A percentile compares a stretch with the other conserved stretches of the same genome.
Conservation (phyloP, 164 flowering plant genomes). For the Annona cherimola region DNA sequence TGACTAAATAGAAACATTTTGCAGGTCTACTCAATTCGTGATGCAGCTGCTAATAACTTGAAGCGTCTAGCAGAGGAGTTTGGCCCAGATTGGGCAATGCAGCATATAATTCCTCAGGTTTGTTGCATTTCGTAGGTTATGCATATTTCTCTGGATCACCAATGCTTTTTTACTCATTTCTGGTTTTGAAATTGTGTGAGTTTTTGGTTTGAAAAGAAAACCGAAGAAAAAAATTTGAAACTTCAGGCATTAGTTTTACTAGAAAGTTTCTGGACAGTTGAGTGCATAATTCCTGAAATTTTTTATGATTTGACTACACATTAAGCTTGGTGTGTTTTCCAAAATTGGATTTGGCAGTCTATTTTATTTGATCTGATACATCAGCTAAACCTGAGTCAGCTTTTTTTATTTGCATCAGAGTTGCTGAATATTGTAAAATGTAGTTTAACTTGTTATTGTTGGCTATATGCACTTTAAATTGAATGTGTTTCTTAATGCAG, state of each 20-base stretch:
- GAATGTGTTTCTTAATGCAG: constrained; percentile 24
- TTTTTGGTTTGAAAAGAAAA: no score
- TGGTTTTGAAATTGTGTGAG: neutral
- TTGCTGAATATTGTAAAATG: neutral
- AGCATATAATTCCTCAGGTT: constrained; percentile 67
- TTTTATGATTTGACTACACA: no score
- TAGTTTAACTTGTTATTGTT: neutral
- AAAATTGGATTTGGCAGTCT: no score
- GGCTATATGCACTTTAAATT: neutral
- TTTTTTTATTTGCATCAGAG: no score
- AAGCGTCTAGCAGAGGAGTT: constrained; percentile 74
- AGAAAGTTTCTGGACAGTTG: no score
- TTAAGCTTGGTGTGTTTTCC: no score
- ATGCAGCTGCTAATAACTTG: constrained; percentile 65
- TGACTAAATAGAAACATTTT: constrained; percentile 4
- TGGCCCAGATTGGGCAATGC: constrained; percentile 75
- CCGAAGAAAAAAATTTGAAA: no score
- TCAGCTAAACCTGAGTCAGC: no score
- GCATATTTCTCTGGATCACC: neutral
- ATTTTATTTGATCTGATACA: no score
- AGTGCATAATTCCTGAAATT: no score
- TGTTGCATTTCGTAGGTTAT: neutral
- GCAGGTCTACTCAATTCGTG: constrained; percentile 67
- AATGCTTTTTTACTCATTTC: neutral
- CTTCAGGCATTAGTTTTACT: no score